Percentiles rank a stretch among this genome's conserved stretches.
Conservation (phyloP, 176 grass and related monocot genomes). For the Pharus latifolius region DNA sequence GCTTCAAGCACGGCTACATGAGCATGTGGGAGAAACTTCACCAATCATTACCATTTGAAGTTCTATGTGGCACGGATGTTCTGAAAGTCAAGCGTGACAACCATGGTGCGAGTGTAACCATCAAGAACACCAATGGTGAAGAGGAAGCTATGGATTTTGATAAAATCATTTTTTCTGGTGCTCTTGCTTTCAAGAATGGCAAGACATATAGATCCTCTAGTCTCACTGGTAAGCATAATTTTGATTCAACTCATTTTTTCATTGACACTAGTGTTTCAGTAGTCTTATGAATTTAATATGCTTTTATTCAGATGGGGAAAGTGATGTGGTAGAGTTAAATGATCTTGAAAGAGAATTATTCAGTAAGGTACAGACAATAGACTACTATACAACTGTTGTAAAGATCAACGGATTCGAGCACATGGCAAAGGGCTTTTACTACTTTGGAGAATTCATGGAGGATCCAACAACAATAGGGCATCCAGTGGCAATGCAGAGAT, state of each 20-base stretch:
- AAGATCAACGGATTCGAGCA: constrained; percentile 58
- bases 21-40: constrained; percentile 64
- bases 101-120: constrained; percentile 15
- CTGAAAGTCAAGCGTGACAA: constrained; percentile 36
- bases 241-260: not conserved
- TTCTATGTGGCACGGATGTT: constrained; percentile 43
- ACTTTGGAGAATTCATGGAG: constrained; percentile 66
- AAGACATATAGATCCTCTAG: constrained; percentile 56
- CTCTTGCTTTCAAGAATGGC: constrained; percentile 47
- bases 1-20: constrained; percentile 64
- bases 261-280: not conserved
- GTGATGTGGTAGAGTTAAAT: constrained; percentile 52
- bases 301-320: constrained; percentile 41
- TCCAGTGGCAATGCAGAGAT: constrained; percentile 74
- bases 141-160: constrained; percentile 45
- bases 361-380: constrained; percentile 53
- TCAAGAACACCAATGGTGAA: constrained; percentile 30
- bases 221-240: constrained; percentile 36
- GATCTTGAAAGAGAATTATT: constrained; percentile 61
- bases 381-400: constrained; percentile 64
- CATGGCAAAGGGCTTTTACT: constrained; percentile 61
- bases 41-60: constrained; percentile 54
- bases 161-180: constrained; percentile 61
- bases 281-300: constrained; percentile 11
- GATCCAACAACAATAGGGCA: constrained; percentile 55